Percentiles rank a stretch among this genome's conserved stretches.
These are phyloP conservation scores for Ustulina deusta DNA, from an alignment of 2,329 filamentous ascomycete genomes.

Conservation along the genomic window DNA sequence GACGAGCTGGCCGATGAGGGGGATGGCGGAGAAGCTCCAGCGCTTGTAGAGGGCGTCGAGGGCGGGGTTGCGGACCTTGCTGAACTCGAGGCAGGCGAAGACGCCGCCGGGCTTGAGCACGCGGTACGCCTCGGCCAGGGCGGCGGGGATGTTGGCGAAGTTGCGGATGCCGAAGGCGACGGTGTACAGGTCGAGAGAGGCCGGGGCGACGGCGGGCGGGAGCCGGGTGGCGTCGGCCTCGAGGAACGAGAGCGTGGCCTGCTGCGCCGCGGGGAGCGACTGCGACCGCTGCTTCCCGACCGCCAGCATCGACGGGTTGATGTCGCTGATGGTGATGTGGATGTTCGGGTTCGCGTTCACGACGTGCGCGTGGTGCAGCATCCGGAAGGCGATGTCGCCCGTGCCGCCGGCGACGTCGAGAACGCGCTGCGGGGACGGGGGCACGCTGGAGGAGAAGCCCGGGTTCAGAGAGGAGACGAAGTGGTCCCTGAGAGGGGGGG, in stretches of 20 bases:
- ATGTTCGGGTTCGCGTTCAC: conserved; percentile 84
- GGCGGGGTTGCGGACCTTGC: conserved; percentile 74
- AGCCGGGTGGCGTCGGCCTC: conserved; percentile 91
- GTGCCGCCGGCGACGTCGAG: conserved; percentile 98
- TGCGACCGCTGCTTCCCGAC: conserved; percentile 86
- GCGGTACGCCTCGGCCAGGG: conserved; percentile 84
- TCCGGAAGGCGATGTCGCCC: conserved; percentile 96
- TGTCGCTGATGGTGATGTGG: conserved; percentile 91
- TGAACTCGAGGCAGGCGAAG: conserved; percentile 97
- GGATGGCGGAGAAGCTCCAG: conserved; percentile 96
- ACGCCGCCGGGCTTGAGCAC: conserved; percentile 95
- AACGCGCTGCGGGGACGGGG: conserved; percentile 73
- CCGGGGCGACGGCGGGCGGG: conserved; percentile 66
- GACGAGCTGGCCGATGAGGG: conserved; percentile 93
- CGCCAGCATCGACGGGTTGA: conserved; percentile 93
- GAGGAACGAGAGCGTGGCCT: conserved; percentile 76
- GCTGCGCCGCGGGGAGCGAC: conserved; percentile 65
- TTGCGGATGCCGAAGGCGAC: conserved; percentile 98
- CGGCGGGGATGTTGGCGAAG: conserved; percentile 90
- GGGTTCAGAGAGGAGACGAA: conserved; percentile 94
- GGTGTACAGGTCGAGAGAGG: conserved; percentile 89
- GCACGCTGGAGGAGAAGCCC: conserved; percentile 65
- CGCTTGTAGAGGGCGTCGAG: conserved; percentile 91
- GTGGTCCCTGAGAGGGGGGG: conserved; percentile 72
- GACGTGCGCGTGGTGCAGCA: conserved; percentile 86